These are phyloP conservation scores for Teunomyces tritomae DNA, from an alignment of 805 yeast species.

Conservation along the genomic window DNA sequence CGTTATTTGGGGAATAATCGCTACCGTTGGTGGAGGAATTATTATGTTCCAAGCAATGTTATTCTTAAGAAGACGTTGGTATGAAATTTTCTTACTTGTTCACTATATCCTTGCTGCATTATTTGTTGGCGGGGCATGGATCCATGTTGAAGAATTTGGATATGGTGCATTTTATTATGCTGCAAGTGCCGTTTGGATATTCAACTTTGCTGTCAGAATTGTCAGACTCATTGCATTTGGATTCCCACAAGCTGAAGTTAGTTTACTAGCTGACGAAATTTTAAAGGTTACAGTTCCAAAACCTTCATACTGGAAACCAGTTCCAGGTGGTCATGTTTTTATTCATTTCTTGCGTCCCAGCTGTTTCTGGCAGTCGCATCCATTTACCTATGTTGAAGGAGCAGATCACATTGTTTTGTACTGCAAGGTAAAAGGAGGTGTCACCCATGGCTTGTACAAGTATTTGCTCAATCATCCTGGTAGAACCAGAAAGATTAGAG, in stretches of 20 bases:
- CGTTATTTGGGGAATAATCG: slow-evolving; percentile 28
- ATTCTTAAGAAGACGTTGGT: slow-evolving; percentile 44
- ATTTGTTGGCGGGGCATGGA: slow-evolving; percentile 47
- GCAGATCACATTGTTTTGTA: slow-evolving; percentile 23
- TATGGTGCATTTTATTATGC: slow-evolving; percentile 31
- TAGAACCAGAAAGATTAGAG: slow-evolving; percentile 24
- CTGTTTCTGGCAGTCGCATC: slow-evolving; percentile 45
- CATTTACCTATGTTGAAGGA: slow-evolving; percentile 32
- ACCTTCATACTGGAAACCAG: slow-evolving; percentile 34
- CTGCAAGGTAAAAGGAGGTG: slow-evolving; percentile 37
- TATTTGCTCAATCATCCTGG: slow-evolving; percentile 27
- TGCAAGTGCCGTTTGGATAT: slow-evolving; percentile 33
- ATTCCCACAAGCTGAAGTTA: slow-evolving; percentile 29
- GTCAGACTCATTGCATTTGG: slow-evolving; percentile 32
- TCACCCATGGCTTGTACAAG: slow-evolving; percentile 31
- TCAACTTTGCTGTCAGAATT: slow-evolving; percentile 32
- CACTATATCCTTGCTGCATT: slow-evolving; percentile 57
- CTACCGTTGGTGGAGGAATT: slow-evolving; percentile 32
- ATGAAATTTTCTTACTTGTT: slow-evolving; percentile 51
- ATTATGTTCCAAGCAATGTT: slow-evolving; percentile 48
- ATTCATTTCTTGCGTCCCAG: slow-evolving; percentile 31
- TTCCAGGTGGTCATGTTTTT: slow-evolving; percentile 43
- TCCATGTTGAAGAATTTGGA: slow-evolving; percentile 40
- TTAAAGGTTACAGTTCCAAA: slow-evolving; percentile 34
- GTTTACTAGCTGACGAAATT: slow-evolving; percentile 34